Evolutionary conservation across 2,329 filamentous ascomycete genomes (phyloP), one percentile per base, ranked within the genome.

Genomic region (Penicillium sp.): DNA sequence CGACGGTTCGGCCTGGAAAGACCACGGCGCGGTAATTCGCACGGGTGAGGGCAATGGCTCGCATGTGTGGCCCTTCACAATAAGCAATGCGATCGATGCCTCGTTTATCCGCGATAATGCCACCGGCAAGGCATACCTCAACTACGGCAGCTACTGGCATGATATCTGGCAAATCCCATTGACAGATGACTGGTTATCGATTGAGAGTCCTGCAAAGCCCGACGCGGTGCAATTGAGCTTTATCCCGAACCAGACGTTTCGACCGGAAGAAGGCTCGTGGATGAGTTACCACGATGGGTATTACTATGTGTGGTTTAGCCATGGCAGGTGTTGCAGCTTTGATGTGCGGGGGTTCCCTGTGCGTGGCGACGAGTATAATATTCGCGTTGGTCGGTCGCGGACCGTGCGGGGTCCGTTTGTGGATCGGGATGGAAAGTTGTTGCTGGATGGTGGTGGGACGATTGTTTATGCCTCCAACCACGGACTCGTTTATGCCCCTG

Each of bases 281-380:
- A 74, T 79, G 68, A 78, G 68, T 51, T 79, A 71, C 28, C 67
- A 63, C 5, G 67, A 68, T 3, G 73, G 72, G 1, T 79, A 73
- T 49, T 79, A 79, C 65, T 79, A 79, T 62, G 40, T 70, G 22
- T 79, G 77, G 76, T 78, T 76, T 53, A 79, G 77, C 54, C 71
- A 73, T 59, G 78, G 78, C 13, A 68, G 73, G n/a, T 79, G 77
- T 57, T 79, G 78, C 58, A 61, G 64, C 1, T 75, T 79, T 40
- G n/a, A 66, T 1, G 26, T 63, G 6, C 42, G 30, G 6, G 62
- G 62, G 0, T 71, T 77, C 15, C 76, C 75, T 0, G 26, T 30
- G 15, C 63, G 59, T n/a, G 75, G 74, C 4, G 22, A 71, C 5
- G 76, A 78, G 70, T 78, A 73, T 61, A 72, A 69, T 47, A 78